A percentile compares a stretch with the other conserved stretches of the same genome.
These are phyloP conservation scores for Brassica juncea DNA, from an alignment of 345 rosid species.

Conservation along the genomic window DNA sequence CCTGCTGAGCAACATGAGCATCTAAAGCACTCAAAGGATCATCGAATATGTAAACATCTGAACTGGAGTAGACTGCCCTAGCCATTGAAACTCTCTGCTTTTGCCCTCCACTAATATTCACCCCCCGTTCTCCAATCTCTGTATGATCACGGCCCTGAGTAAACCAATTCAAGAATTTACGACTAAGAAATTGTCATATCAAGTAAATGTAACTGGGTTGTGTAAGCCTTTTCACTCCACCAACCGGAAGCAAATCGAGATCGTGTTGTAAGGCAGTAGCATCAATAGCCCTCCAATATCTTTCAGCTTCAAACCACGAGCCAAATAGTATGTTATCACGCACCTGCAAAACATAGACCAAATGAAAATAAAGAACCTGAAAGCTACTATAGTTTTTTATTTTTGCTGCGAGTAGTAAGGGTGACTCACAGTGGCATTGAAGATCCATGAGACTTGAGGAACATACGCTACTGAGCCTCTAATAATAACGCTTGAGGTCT, in stretches of 20 bases:
- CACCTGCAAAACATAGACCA: conserved; percentile 52
- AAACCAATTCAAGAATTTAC: conserved; percentile 16
- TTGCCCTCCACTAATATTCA: conserved; percentile 98
- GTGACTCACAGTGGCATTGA: conserved; percentile 85
- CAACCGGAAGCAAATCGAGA: conserved; percentile 82
- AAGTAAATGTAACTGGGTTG: background rate
- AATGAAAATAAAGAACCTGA: background rate
- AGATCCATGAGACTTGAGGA: conserved; percentile 99
- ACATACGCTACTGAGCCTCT: conserved; percentile 94
- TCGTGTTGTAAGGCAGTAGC: conserved; percentile 83
- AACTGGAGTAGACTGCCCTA: conserved; percentile 88
- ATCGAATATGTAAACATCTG: conserved; percentile 92
- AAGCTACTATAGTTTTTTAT: background rate
- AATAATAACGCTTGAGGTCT: conserved; percentile 55
- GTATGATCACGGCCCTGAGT: conserved; percentile 83
- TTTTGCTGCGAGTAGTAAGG: background rate
- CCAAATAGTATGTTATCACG: conserved; percentile 92
- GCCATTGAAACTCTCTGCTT: conserved; percentile 99
- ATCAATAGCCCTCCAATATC: conserved; percentile 77
- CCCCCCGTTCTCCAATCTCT: conserved; percentile 99
- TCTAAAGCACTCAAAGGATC: conserved; percentile 98
- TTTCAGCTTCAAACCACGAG: conserved; percentile 55
- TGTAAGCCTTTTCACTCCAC: conserved; percentile 38
- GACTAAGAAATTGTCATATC: conserved; percentile 5
- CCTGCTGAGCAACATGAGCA: conserved; percentile 93